Evolutionary conservation across 2,329 filamentous ascomycete species (phyloP), one percentile per base, ranked within the genome.

Genomic region (Aspergillus udagawae): DNA sequence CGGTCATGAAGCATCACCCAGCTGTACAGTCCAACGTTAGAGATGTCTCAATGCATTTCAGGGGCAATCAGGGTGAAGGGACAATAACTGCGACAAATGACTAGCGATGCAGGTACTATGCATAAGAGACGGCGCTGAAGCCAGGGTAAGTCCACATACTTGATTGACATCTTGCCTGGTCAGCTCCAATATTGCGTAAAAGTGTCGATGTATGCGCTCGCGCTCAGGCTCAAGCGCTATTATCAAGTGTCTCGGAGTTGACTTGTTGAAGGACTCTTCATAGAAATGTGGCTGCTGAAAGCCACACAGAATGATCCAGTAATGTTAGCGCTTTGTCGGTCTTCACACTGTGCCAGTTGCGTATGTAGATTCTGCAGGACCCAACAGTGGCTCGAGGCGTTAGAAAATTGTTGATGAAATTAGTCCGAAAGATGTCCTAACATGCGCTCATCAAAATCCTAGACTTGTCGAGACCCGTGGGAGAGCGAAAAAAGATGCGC

Each of bases 1-100:
- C 73, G 72, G 70, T 88, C 84, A 70, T 88, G 86, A 69, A 96
- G 86, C 92, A 97, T 97, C 49, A 97, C 93, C 93, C 93, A 97
- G 73, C 87, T 90, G 72, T 60, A 57, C 55, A 59, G 28, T 7
- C 32, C 32, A 38, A 12, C 20, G 49, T 56, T 41, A 56, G 54
- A 38, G 17, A 27, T 28, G 17, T 4, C 44, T 25, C 25, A 35
- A 20, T 28, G 50, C 51, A 49, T 48, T 51, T n/a, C n/a, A 29
- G 2, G 14, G 12, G 23, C 23, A 14, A 14, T 47, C 10, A 25
- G 2, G 3, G 23, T 12, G 10, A 47, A 25, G 4, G 21, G 21
- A 17, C 10, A 47, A 44, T 44, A 23, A 10, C 12, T 9, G n/a
- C 5, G 14, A n/a, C 32, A 17, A n/a, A 38, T 38, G 32, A 35